Conservation (phyloP, 1,139 yeast genomes). For the Debaryomycetaceae sp. region DNA sequence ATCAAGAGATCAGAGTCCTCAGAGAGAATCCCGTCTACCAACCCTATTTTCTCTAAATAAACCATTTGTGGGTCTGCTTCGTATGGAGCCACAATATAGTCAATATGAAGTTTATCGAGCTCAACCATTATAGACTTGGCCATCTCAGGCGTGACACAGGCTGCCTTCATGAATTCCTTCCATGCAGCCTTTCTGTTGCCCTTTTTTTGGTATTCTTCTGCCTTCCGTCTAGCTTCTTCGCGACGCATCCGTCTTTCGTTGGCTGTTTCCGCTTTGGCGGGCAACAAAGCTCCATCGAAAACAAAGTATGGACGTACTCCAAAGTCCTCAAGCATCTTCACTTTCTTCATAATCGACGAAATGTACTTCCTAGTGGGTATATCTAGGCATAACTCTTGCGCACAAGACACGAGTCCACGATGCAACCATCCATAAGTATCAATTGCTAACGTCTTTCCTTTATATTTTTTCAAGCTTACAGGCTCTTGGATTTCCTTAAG, state of each 20-base stretch:
- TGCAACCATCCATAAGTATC: slow-evolving; percentile 98
- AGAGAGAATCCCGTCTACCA: slow-evolving; percentile 82
- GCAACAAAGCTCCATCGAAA: slow-evolving; percentile 88
- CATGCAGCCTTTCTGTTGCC: slow-evolving; percentile 63
- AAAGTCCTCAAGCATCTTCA: slow-evolving; percentile 62
- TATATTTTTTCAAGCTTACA: slow-evolving; percentile 54
- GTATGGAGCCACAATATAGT: slow-evolving; percentile 91
- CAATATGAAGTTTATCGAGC: slow-evolving; percentile 55
- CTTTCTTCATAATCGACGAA: slow-evolving; percentile 56
- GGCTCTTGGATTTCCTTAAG: slow-evolving; percentile 69
- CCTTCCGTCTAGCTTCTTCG: slow-evolving; percentile 54
- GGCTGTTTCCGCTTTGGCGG: slow-evolving; percentile 78
- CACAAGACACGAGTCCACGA: slow-evolving; percentile 77
- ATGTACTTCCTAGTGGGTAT: slow-evolving; percentile 67
- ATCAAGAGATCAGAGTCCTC: slow-evolving; percentile 93
- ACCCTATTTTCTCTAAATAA: slow-evolving; percentile 69
- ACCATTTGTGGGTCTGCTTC: slow-evolving; percentile 99
- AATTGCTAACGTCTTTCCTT: slow-evolving; percentile 80
- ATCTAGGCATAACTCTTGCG: slow-evolving; percentile 75
- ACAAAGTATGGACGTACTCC: slow-evolving; percentile 84
- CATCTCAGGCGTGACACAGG: slow-evolving; percentile 88
- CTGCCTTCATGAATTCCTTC: slow-evolving; percentile 71
- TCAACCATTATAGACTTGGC: slow-evolving; percentile 81
- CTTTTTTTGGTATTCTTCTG: slow-evolving; percentile 42
- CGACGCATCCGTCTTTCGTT: slow-evolving; percentile 56